These are phyloP conservation scores for Leptographium flavum DNA, from an alignment of 2,329 filamentous ascomycete species.

Conservation along the genomic window DNA sequence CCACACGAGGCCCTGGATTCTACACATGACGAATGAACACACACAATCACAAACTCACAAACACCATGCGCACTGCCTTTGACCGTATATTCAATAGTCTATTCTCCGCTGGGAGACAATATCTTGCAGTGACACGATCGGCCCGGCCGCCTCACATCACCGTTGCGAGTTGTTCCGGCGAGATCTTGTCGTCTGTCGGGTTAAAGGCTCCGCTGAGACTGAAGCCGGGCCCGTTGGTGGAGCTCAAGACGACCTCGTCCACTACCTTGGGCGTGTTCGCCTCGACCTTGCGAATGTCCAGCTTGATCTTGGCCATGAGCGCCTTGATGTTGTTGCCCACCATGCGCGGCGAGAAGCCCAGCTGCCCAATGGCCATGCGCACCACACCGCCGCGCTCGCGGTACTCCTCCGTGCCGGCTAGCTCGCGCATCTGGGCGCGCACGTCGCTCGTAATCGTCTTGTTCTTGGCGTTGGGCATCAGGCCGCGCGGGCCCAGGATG, in stretches of 20 bases:
- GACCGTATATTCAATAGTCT: background rate
- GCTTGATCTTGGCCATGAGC: conserved; percentile 63
- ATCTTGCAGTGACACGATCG: background rate
- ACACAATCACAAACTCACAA: no score
- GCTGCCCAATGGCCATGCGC: conserved; percentile 77
- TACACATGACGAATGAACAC: background rate
- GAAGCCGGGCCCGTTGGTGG: conserved; percentile 76
- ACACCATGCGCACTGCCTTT: no score
- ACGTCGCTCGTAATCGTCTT: conserved; percentile 82
- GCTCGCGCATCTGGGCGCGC: conserved; percentile 57
- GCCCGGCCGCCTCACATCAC: conserved; percentile 38
- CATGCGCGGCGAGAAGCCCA: conserved; percentile 79
- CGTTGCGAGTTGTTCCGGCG: conserved; percentile 35
- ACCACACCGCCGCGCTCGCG: conserved; percentile 75
- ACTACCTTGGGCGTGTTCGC: conserved; percentile 58
- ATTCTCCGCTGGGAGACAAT: no score
- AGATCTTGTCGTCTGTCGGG: conserved; percentile 42
- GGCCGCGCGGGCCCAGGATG: conserved; percentile 71
- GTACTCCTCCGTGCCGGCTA: conserved; percentile 76
- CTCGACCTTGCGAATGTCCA: conserved; percentile 46
- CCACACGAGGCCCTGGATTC: background rate
- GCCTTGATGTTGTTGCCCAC: conserved; percentile 71
- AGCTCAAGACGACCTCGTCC: conserved; percentile 65
- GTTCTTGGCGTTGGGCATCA: conserved; percentile 84
- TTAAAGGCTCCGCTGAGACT: conserved; percentile 70